Evolutionary conservation across 164 flowering plant species (phyloP).

Genomic region (Santalum album): DNA sequence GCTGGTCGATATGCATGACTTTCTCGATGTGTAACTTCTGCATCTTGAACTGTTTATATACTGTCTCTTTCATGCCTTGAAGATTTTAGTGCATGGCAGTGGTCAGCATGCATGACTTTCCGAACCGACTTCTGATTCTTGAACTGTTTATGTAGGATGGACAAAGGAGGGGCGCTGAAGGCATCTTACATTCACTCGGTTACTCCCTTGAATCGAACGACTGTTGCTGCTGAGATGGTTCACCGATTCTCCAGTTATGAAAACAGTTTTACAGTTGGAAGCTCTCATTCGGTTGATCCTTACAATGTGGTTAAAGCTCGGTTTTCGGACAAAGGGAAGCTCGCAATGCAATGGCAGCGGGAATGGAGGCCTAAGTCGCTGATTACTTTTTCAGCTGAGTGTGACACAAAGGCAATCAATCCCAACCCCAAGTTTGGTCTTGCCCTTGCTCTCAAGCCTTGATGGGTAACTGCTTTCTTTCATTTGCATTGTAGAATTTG

Average conservation of each 20-base stretch:
- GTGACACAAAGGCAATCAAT: constrained; percentile 33
- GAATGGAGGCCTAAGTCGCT: constrained; percentile 81
- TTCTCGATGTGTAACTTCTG: too few species aligned
- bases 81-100: too few species aligned
- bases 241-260: constrained; percentile 43
- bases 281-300: constrained; percentile 45
- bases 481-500: background rate
- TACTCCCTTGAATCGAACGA: constrained; percentile 31
- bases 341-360: constrained; percentile 39
- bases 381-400: constrained; percentile 55
- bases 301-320: constrained; percentile 44
- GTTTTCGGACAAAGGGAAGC: constrained; percentile 38
- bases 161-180: constrained; percentile 63
- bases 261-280: constrained; percentile 59
- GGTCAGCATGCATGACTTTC: too few species aligned
- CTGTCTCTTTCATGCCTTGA: too few species aligned
- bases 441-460: constrained; percentile 65
- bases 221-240: constrained; percentile 67
- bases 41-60: too few species aligned
- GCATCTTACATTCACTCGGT: constrained; percentile 57
- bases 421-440: constrained; percentile 49
- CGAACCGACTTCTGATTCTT: background rate
- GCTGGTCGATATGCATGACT: too few species aligned
- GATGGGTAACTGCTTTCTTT: constrained; percentile 11
- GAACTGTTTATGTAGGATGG: constrained; percentile 30